Percentiles rank a stretch among this genome's conserved stretches.
Evolutionary conservation across 805 yeast genomes (phyloP).

Genomic region (Nadsonia fulvescens): DNA sequence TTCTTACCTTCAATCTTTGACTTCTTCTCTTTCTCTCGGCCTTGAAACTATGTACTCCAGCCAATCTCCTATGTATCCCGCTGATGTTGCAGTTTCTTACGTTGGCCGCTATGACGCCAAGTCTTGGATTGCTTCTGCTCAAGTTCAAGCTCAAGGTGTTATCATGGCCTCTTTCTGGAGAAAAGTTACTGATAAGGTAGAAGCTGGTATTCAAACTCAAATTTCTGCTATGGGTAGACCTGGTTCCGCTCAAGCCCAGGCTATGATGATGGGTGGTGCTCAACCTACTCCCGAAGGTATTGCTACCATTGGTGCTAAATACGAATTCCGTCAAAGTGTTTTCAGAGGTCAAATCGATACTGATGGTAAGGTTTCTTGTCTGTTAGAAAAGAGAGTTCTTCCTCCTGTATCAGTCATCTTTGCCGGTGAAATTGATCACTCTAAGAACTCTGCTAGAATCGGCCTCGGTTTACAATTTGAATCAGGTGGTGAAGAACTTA

Average conservation of each 20-base stretch:
- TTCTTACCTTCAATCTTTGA: slow-evolving; percentile 74
- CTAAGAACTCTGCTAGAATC: slow-evolving; percentile 55
- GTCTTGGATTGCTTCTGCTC: slow-evolving; percentile 88
- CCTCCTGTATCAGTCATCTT: slow-evolving; percentile 82
- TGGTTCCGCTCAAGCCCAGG: slow-evolving; percentile 38
- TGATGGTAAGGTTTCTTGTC: slow-evolving; percentile 74
- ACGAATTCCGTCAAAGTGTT: slow-evolving; percentile 90
- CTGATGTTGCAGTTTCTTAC: slow-evolving; percentile 81
- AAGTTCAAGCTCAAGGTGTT: slow-evolving; percentile 84
- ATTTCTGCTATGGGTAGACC: slow-evolving; percentile 13
- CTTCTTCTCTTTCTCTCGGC: slow-evolving; percentile 74
- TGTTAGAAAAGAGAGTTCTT: slow-evolving; percentile 81
- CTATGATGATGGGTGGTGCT: slow-evolving; percentile 64
- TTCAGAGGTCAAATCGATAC: slow-evolving; percentile 92
- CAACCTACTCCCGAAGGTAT: slow-evolving; percentile 79
- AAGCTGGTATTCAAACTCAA: slow-evolving; percentile 25
- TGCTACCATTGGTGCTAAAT: slow-evolving; percentile 91
- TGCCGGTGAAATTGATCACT: slow-evolving; percentile 85
- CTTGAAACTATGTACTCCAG: slow-evolving; percentile 74
- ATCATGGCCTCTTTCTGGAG: slow-evolving; percentile 84
- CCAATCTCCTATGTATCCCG: slow-evolving; percentile 51
- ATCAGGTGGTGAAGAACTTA: slow-evolving; percentile 82
- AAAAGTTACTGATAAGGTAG: slow-evolving; percentile 79
- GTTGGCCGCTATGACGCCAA: slow-evolving; percentile 78
- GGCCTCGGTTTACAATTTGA: slow-evolving; percentile 95